Evolutionary conservation across 345 rosid genomes (phyloP), one percentile per base, ranked within the genome.

Genomic region (Cardamine occulta): DNA sequence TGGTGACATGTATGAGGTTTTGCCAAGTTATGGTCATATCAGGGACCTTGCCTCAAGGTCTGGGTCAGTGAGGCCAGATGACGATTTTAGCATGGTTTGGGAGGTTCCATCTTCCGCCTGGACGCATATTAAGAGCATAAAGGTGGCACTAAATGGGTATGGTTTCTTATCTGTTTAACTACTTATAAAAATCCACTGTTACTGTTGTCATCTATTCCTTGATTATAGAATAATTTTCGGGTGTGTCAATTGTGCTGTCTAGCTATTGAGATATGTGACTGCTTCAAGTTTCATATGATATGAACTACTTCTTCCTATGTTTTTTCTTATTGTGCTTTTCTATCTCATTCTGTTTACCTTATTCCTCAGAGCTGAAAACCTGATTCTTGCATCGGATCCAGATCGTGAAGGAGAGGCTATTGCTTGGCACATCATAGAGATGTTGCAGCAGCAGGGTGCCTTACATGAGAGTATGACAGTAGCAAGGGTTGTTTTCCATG

Each of bases 401-500:
- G 99, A 95, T 84, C 94, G 99, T 70, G 99, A 95, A 87, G 98
- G 99, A 74, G 99, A 95, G 87, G 99, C 99, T 80, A 95, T 92
- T 82, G 91, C 99, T 68, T 95, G 99, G 99, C 99, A 92, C 87
- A 90, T 95, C 81, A 66, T 87, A 71, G 99, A 95, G 94, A 95
- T 95, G 99, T 77, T 95, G 80, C 92, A 81, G 61, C 98, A 92
- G 68, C 97, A 92, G 78, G 97, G 90, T 85, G 98, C 96, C 72
- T 86, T 95, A 78, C 85, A 53, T 63, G 87, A 86, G 79, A 86
- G 84, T 71, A 79, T 88, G 72, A 85, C 82, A 58, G 87, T 92
- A 63, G 90, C 96, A 32, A 90, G 99, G 83, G 98, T 92, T 73
- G 96, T 87, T 76, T 95, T 95, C 76, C 91, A 92, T 78, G 98